phyloP scores from a whole-genome alignment of 306 rosid genomes.

The Quercus wislizeni region DNA sequence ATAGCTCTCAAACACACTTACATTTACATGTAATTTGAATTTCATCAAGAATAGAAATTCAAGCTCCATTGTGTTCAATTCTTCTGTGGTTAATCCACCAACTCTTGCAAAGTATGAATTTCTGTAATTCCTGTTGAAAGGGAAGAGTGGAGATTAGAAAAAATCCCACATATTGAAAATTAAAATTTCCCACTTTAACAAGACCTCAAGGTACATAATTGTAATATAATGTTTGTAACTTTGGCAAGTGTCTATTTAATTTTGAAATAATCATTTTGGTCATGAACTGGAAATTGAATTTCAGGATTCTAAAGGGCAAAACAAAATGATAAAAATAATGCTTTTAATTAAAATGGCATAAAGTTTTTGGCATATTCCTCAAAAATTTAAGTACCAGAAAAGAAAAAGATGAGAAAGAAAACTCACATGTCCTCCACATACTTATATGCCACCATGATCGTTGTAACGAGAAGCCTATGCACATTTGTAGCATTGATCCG shows the following conservation, averaged over 20 bases:
- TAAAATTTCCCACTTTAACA: neutral
- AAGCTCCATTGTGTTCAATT: constrained; percentile 75
- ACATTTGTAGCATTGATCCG: constrained; percentile 68
- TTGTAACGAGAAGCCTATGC: constrained; percentile 80
- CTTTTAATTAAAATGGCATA: neutral
- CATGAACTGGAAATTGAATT: neutral
- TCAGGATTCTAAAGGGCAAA: neutral
- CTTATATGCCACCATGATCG: constrained; percentile 94
- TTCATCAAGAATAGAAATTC: constrained; percentile 90
- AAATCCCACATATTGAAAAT: neutral
- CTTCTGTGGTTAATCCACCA: constrained; percentile 72
- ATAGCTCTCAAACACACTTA: constrained; percentile 97
- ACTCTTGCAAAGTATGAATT: constrained; percentile 91
- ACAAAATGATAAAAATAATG: too few relatives aligned
- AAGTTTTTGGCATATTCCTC: neutral
- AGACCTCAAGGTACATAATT: neutral
- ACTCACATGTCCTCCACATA: constrained; percentile 92
- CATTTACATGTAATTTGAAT: constrained; percentile 88
- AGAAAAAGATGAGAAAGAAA: neutral
- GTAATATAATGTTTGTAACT: neutral
- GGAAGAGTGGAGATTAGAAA: neutral
- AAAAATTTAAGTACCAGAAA: neutral
- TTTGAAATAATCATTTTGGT: neutral
- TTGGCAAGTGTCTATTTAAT: too few relatives aligned
- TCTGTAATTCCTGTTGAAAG: constrained; percentile 68